These are phyloP conservation scores for Neurospora sp. DNA, from an alignment of 2,329 filamentous ascomycete genomes.

Conservation along the genomic window DNA sequence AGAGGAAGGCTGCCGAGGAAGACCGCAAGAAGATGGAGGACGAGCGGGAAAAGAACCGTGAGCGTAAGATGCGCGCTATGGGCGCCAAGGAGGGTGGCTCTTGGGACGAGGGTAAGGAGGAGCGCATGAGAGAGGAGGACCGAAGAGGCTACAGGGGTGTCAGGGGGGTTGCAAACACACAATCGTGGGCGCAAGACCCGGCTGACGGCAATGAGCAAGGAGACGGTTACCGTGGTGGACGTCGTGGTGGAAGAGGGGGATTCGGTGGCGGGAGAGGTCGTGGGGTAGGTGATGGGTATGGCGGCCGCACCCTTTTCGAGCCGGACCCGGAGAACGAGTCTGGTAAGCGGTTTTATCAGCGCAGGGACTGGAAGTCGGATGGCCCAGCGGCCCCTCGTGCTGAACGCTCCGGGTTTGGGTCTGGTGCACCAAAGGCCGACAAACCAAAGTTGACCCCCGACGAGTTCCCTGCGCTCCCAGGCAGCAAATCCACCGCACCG, in stretches of 20 bases:
- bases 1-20: constrained; percentile 40
- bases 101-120: constrained; percentile 50
- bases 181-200: neutral
- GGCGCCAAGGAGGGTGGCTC: constrained; percentile 38
- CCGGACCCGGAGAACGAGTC: constrained; percentile 1
- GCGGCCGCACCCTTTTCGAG: constrained; percentile 14
- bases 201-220: neutral
- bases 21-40: constrained; percentile 43
- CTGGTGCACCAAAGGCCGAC: constrained; percentile 11
- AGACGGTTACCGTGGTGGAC: neutral
- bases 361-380: neutral
- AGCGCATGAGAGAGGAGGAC: constrained; percentile 31
- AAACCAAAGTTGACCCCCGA: constrained; percentile 25
- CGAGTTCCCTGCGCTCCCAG: constrained; percentile 32
- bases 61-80: constrained; percentile 51
- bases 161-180: constrained; percentile 26
- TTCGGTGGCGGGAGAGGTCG: constrained; percentile 18
- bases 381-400: neutral
- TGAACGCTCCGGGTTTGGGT: constrained; percentile 6
- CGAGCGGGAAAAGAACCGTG: constrained; percentile 49
- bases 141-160: constrained; percentile 29
- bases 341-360: neutral
- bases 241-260: constrained; percentile 9
- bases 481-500: neutral
- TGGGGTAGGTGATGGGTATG: constrained; percentile 24